These are phyloP conservation scores for Colletotrichum lentis DNA, from an alignment of 2,329 filamentous ascomycete genomes.

Conservation along the genomic window DNA sequence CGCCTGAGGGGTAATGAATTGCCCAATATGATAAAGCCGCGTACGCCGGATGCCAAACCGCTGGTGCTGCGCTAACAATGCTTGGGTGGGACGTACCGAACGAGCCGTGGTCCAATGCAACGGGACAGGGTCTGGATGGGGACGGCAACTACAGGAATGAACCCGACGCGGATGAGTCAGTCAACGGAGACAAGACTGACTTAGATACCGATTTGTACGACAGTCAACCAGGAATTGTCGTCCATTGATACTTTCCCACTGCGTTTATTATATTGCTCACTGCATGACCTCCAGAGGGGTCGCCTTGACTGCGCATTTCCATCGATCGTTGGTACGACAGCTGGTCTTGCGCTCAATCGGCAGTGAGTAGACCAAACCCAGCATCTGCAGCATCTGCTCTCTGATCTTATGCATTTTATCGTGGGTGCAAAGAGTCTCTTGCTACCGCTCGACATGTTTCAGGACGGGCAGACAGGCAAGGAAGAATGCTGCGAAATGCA, in stretches of 20 bases:
- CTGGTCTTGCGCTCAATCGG: not conserved
- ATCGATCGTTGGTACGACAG: not conserved
- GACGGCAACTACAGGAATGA: not conserved
- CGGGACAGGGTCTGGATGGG: not conserved
- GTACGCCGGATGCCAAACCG: no score
- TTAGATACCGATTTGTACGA: not conserved
- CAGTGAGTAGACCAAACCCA: not conserved
- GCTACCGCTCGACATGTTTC: conserved; percentile 30
- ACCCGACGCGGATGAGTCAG: not conserved
- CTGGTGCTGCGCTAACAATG: no score
- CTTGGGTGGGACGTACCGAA: no score
- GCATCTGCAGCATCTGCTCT: not conserved
- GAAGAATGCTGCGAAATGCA: conserved; percentile 16
- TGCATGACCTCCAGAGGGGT: no score
- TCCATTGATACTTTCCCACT: no score
- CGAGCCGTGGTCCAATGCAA: not conserved
- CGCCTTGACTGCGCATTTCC: no score
- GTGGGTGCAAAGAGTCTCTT: not conserved
- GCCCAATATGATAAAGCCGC: no score
- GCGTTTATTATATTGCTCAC: no score
- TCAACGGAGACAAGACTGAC: not conserved
- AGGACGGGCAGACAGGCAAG: conserved; percentile 17
- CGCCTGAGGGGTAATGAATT: not conserved
- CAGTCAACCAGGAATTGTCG: no score
- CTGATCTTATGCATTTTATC: no score